phyloP scores from a whole-genome alignment of 1,284 basidiomycete species.

The Phellopilus nigrolimitatus region DNA sequence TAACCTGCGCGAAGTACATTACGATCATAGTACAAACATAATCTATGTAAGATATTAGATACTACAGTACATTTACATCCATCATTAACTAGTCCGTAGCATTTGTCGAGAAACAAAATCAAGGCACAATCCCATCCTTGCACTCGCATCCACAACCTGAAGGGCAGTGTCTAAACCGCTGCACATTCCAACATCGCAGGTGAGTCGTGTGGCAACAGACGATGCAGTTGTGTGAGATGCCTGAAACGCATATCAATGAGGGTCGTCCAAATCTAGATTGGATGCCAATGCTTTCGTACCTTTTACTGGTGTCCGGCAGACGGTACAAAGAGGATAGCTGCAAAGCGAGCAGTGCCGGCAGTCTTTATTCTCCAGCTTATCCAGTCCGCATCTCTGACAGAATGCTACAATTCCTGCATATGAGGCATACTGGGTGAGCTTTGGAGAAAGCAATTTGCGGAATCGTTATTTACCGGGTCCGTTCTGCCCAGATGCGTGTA shows the following conservation, averaged over 20 bases:
- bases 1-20: too few relatives aligned
- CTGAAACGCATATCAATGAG: slow-evolving; percentile 33
- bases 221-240: slow-evolving; percentile 65
- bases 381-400: slow-evolving; percentile 17
- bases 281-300: slow-evolving; percentile 45
- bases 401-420: neutral
- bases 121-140: neutral
- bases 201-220: slow-evolving; percentile 66
- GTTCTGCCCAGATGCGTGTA: slow-evolving; percentile 28
- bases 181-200: slow-evolving; percentile 54
- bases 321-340: slow-evolving; percentile 53
- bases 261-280: neutral
- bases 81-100: too few relatives aligned
- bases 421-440: too few relatives aligned
- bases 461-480: slow-evolving; percentile 33
- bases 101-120: too few relatives aligned
- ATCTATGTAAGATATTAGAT: too few relatives aligned
- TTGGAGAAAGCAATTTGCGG: too few relatives aligned
- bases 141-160: slow-evolving; percentile 65
- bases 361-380: slow-evolving; percentile 29
- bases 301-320: slow-evolving; percentile 76
- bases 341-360: slow-evolving; percentile 48
- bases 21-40: too few relatives aligned
- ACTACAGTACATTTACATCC: neutral
- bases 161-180: slow-evolving; percentile 47